Percentiles rank a stretch among this genome's conserved stretches.
Conservation (phyloP, 2,329 filamentous ascomycete genomes). For the Cephalotrichum gorgonifer region DNA sequence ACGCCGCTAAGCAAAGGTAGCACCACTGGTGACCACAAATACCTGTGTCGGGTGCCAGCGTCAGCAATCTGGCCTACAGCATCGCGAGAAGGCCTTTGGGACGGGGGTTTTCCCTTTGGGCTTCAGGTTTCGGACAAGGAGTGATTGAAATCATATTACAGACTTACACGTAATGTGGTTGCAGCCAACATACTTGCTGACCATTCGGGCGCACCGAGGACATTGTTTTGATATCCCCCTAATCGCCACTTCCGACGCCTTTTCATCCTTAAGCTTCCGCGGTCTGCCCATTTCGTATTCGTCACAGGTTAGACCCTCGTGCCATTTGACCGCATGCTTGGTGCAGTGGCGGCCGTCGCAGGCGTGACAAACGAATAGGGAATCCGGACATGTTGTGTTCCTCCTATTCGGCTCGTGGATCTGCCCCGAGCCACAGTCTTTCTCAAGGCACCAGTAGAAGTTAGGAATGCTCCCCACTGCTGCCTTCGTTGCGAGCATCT, state of each 20-base stretch:
- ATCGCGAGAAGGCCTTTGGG: no score
- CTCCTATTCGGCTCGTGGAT: conserved; percentile 13
- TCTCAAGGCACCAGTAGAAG: conserved; percentile 27
- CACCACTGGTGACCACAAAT: conserved; percentile 29
- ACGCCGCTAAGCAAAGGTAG: conserved; percentile 23
- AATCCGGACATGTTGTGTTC: conserved; percentile 15
- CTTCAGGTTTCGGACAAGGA: no score
- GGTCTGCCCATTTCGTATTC: conserved; percentile 22
- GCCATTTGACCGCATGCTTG: conserved; percentile 24
- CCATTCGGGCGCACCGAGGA: conserved; percentile 21
- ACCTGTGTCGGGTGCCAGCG: conserved; percentile 9
- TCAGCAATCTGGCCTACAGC: neutral
- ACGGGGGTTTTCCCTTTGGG: no score
- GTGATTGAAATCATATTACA: no score
- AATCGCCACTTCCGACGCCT: conserved; percentile 21
- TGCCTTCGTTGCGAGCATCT: conserved; percentile 20
- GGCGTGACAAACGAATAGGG: conserved; percentile 17
- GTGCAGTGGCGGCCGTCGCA: conserved; percentile 22
- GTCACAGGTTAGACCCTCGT: conserved; percentile 23
- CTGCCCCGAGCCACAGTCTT: conserved; percentile 24
- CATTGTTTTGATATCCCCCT: conserved; percentile 22
- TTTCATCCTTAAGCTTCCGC: conserved; percentile 16
- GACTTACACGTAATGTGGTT: conserved; percentile 30
- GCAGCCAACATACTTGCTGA: conserved; percentile 25
- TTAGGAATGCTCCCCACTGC: conserved; percentile 16